Evolutionary conservation across 139 green algal species (phyloP), one percentile per base, ranked within the genome.

Genomic region (Choricystis sp.): DNA sequence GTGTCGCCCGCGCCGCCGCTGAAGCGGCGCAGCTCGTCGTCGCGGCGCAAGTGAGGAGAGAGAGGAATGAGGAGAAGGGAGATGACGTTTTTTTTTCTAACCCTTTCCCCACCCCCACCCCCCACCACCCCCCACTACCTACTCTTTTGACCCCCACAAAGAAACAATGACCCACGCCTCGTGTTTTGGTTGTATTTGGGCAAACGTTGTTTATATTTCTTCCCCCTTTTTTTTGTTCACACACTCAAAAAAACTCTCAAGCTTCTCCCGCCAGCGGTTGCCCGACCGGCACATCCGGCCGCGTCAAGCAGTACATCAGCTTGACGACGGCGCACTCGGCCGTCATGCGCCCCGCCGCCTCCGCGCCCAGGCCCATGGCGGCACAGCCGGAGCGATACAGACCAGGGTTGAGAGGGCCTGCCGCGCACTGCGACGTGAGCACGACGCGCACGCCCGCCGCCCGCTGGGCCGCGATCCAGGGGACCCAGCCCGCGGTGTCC

Each of bases 291-390:
- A 96, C 71, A 66, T 90, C 85, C 0, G 72, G 76, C 63, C 95
- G 82, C 31, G 74, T 62, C 2, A 95, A 69, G 65, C 77, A 89
- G 55, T 94, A 75, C 89, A 96, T 96, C 72, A 95, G 78, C 75
- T 96, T 96, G 16, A 92, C 80, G 4, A 80, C 74, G 0, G 88
- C 85, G 62, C 79, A 88, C 65, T 95, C 86, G 3, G 87, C 79
- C 26, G 76, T 81, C 76, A 82, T 80, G 26, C 72, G 70, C 4
- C 71, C 67, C 19, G 83, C 85, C 1, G 69, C 69, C 61, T 90
- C 80, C 20, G 82, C 78, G 0, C 86, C 86, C 61, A 93, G 66
- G 25, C 68, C 66, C n/a, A 92, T 29, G 0, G 85, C 86, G 19
- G 75, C 56, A 26, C 26, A 68, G 26, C 83, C 86, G 21, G 68